Conservation (phyloP, 2,329 filamentous ascomycete species). For the Fusarium sp. region DNA sequence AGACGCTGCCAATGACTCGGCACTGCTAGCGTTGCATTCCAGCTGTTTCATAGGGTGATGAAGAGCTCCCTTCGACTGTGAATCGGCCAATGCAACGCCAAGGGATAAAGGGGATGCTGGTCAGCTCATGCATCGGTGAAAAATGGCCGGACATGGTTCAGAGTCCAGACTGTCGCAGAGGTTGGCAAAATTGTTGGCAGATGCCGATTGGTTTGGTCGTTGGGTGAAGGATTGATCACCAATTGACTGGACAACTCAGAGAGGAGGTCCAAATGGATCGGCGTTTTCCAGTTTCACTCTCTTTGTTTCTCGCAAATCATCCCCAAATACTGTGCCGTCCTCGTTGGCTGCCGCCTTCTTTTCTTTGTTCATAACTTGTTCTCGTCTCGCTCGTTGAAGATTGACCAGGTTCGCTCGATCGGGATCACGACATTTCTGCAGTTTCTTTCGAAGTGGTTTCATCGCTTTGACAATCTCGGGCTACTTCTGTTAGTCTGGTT, state of each 20-base stretch:
- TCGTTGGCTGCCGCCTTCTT: slow-evolving; percentile 55
- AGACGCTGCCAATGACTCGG: slow-evolving; percentile 36
- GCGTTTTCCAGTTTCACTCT: slow-evolving; percentile 59
- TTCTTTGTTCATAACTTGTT: slow-evolving; percentile 60
- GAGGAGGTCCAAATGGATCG: slow-evolving; percentile 61
- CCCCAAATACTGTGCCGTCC: slow-evolving; percentile 62
- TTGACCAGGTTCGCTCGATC: slow-evolving; percentile 79
- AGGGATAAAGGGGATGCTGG: slow-evolving; percentile 15
- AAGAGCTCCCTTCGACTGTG: slow-evolving; percentile 12
- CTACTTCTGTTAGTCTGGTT: slow-evolving; percentile 47
- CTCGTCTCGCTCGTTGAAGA: slow-evolving; percentile 72
- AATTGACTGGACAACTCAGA: slow-evolving; percentile 47
- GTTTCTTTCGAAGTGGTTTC: slow-evolving; percentile 72
- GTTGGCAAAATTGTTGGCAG: slow-evolving; percentile 15
- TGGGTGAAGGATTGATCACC: slow-evolving; percentile 1
- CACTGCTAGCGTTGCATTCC: slow-evolving; percentile 29
- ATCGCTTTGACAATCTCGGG: slow-evolving; percentile 59
- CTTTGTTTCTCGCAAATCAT: slow-evolving; percentile 56
- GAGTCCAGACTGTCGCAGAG: slow-evolving; percentile 5
- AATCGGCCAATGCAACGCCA: slow-evolving; percentile 16
- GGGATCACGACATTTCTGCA: slow-evolving; percentile 80
- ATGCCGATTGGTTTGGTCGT: slow-evolving; percentile 20
- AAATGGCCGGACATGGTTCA: slow-evolving; percentile 16
- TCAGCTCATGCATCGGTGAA: slow-evolving; percentile 30
- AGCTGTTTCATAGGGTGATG: slow-evolving; percentile 7